Percentiles rank a stretch among this genome's conserved stretches.
Evolutionary conservation across 176 grass and related monocot species (phyloP).

Genomic region (Puccinellia tenuiflora): DNA sequence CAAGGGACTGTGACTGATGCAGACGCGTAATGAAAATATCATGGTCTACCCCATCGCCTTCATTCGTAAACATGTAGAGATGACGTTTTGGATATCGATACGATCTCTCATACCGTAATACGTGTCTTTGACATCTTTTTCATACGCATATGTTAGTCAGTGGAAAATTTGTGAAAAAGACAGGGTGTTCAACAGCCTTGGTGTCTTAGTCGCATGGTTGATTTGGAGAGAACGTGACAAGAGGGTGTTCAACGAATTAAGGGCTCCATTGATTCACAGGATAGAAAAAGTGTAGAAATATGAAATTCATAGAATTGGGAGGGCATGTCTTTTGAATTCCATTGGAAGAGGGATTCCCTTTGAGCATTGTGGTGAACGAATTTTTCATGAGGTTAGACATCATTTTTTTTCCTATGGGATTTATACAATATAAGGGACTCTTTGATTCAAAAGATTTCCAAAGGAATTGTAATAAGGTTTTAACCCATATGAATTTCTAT

Average conservation of each 20-base stretch:
- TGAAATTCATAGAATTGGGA: too few species aligned
- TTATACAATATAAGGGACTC: too few species aligned
- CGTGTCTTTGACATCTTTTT: background rate
- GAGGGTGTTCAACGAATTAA: background rate
- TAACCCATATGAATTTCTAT: too few species aligned
- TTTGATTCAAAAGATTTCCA: too few species aligned
- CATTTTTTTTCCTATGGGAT: too few species aligned
- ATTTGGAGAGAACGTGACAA: background rate
- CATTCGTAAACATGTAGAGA: background rate
- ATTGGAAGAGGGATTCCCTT: too few species aligned
- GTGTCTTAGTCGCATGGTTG: background rate
- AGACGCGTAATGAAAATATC: constrained; percentile 10
- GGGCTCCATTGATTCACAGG: too few species aligned
- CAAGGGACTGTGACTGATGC: background rate
- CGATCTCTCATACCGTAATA: background rate
- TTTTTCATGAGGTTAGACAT: too few species aligned
- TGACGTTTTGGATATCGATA: background rate
- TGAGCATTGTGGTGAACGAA: too few species aligned
- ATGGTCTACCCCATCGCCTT: background rate
- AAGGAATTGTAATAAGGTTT: too few species aligned
- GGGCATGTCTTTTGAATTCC: too few species aligned
- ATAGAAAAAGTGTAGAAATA: too few species aligned
- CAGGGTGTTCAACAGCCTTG: background rate
- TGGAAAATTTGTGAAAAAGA: background rate
- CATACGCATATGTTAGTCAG: background rate